Evolutionary conservation across 192 early-diverging fungal genomes (phyloP).

Genomic region (Kickxella alabastrina): DNA sequence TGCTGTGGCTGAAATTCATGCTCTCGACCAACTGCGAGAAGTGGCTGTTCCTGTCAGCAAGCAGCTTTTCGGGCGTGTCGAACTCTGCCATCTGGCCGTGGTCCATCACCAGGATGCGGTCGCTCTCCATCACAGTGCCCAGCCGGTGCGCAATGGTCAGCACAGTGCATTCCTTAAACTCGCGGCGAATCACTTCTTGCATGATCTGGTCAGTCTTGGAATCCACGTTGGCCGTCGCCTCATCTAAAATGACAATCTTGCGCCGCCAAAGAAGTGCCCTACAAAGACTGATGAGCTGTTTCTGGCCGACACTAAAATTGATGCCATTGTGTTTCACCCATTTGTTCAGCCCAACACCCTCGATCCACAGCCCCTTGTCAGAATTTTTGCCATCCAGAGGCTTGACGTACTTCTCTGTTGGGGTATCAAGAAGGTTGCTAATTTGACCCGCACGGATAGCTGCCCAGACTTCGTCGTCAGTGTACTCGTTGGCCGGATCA

Average conservation of each 20-base stretch:
- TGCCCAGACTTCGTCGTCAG: constrained; percentile 63
- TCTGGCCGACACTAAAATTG: constrained; percentile 78
- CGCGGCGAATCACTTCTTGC: constrained; percentile 64
- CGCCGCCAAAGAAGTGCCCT: neutral
- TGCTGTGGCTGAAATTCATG: neutral
- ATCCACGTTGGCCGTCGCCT: constrained; percentile 74
- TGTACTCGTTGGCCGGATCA: constrained; percentile 32
- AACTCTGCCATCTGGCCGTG: constrained; percentile 64
- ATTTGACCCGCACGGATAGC: constrained; percentile 64
- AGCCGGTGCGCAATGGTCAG: constrained; percentile 76
- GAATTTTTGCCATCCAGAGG: constrained; percentile 54
- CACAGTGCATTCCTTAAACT: constrained; percentile 70
- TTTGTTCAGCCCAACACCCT: neutral
- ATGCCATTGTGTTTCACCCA: constrained; percentile 59
- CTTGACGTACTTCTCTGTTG: constrained; percentile 36
- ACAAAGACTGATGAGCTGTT: constrained; percentile 65
- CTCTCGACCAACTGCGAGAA: neutral
- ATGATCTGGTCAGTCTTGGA: constrained; percentile 59
- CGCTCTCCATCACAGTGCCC: constrained; percentile 69
- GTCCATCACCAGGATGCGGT: constrained; percentile 71
- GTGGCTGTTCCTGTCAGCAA: constrained; percentile 15
- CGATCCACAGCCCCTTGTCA: neutral
- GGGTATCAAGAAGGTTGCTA: constrained; percentile 22
- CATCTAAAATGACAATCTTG: constrained; percentile 62
- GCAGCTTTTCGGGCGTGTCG: constrained; percentile 58